phyloP scores from a whole-genome alignment of 257 asterid genomes.

The Solanum pennellii region DNA sequence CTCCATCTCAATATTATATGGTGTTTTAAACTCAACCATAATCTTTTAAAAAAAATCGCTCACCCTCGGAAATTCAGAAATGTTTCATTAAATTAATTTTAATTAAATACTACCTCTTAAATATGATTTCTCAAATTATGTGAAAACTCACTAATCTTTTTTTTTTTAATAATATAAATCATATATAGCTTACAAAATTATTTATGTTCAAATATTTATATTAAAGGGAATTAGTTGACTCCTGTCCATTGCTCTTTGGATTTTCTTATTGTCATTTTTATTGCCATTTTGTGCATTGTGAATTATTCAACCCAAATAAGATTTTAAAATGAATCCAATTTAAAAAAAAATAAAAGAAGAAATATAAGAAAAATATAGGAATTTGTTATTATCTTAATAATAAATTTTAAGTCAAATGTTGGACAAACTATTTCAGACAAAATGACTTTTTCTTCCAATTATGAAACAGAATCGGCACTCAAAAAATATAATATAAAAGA shows the following conservation, averaged over 20 bases:
- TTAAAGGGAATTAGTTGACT: constrained; percentile 4
- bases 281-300: constrained; percentile 4
- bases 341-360: background rate
- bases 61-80: background rate
- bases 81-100: background rate
- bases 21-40: background rate
- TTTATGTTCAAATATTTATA: background rate
- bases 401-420: background rate
- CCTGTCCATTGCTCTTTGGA: constrained; percentile 2
- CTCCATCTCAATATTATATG: no score
- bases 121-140: background rate
- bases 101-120: background rate
- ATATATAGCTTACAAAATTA: background rate
- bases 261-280: constrained; percentile 11
- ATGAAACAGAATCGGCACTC: background rate
- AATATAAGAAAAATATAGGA: background rate
- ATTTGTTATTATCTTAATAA: background rate
- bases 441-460: background rate
- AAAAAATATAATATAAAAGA: background rate
- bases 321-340: background rate
- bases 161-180: background rate
- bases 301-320: background rate
- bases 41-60: background rate
- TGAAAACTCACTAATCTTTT: background rate
- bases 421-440: background rate